Evolutionary conservation across 495 filamentous ascomycete genomes (phyloP).

Genomic region (Stereocaulon alpinum): DNA sequence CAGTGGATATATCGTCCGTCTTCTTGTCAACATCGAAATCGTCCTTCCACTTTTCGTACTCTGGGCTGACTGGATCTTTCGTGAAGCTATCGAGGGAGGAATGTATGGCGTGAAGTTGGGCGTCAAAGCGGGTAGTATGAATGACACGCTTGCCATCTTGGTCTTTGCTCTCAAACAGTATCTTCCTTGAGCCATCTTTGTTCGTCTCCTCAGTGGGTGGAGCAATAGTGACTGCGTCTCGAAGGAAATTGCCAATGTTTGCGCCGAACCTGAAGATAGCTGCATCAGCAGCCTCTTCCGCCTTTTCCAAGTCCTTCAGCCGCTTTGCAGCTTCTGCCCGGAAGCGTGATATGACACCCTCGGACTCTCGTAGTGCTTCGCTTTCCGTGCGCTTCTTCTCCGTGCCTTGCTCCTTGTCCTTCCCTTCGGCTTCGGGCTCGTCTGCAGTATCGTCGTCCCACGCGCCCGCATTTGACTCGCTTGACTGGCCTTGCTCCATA

Average conservation of each 20-base stretch:
- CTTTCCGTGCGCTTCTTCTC: conserved; percentile 34
- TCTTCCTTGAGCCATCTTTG: conserved; percentile 34
- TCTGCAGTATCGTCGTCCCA: conserved; percentile 13
- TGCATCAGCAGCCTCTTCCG: conserved; percentile 96
- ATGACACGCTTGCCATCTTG: conserved; percentile 81
- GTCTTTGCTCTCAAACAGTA: conserved; percentile 88
- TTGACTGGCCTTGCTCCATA: conserved; percentile 38
- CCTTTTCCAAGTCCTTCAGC: conserved; percentile 82
- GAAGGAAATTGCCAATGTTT: conserved; percentile 82
- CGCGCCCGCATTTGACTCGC: conserved; percentile 28
- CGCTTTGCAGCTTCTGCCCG: conserved; percentile 71
- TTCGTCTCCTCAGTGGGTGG: conserved; percentile 43
- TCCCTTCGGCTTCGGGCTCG: conserved; percentile 17
- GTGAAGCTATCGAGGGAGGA: conserved; percentile 74
- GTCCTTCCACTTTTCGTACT: conserved; percentile 65
- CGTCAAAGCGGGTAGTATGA: conserved; percentile 88
- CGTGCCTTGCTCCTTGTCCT: conserved; percentile 17
- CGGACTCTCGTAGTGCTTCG: conserved; percentile 52
- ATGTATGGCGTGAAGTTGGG: conserved; percentile 91
- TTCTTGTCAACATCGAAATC: conserved; percentile 72
- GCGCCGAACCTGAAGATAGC: conserved; percentile 86
- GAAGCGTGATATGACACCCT: conserved; percentile 74
- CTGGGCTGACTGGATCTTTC: conserved; percentile 63
- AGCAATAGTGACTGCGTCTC: conserved; percentile 81
- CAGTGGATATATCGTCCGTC: conserved; percentile 72